Percentiles rank a stretch among this genome's conserved stretches.
Evolutionary conservation across 176 grass and related monocot genomes (phyloP).

Genomic region (Coix lacrymajobi): DNA sequence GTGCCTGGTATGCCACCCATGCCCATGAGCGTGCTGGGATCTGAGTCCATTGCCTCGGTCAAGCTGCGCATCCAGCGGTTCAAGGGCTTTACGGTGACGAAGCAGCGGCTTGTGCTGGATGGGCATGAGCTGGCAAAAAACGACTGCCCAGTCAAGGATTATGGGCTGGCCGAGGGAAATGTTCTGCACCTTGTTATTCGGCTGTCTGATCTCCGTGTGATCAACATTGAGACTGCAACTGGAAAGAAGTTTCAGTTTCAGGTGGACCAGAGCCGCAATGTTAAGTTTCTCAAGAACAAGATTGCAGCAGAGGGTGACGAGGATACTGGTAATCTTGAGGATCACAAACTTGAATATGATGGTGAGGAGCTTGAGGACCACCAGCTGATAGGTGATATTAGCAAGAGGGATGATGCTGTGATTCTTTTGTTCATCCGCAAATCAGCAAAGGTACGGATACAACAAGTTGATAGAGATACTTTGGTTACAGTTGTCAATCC

Average conservation of each 20-base stretch:
- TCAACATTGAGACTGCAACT: constrained; percentile 47
- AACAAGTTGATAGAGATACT: constrained; percentile 40
- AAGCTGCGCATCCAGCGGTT: constrained; percentile 76
- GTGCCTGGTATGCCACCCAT: constrained; percentile 48
- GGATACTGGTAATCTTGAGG: constrained; percentile 28
- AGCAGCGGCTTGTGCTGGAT: constrained; percentile 65
- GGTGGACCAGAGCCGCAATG: constrained; percentile 44
- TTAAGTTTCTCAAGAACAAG: constrained; percentile 56
- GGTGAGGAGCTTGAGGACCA: constrained; percentile 70
- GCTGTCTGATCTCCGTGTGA: constrained; percentile 53
- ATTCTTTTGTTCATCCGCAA: constrained; percentile 60
- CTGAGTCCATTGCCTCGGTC: constrained; percentile 66
- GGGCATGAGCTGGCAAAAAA: constrained; percentile 58
- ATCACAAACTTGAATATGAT: constrained; percentile 50
- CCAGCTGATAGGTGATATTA: constrained; percentile 66
- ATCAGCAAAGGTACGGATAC: constrained; percentile 51
- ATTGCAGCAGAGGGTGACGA: constrained; percentile 44
- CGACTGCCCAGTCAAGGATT: constrained; percentile 58
- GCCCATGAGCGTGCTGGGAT: constrained; percentile 56
- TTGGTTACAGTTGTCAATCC: constrained; percentile 49
- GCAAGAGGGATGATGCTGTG: constrained; percentile 54
- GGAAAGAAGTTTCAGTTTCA: constrained; percentile 64
- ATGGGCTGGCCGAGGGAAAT: constrained; percentile 58
- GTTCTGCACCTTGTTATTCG: constrained; percentile 65
- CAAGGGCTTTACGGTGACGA: constrained; percentile 64